A percentile compares a stretch with the other conserved stretches of the same genome.
phyloP scores from a whole-genome alignment of 495 filamentous ascomycete species.

The Penicillium bovifimosum region DNA sequence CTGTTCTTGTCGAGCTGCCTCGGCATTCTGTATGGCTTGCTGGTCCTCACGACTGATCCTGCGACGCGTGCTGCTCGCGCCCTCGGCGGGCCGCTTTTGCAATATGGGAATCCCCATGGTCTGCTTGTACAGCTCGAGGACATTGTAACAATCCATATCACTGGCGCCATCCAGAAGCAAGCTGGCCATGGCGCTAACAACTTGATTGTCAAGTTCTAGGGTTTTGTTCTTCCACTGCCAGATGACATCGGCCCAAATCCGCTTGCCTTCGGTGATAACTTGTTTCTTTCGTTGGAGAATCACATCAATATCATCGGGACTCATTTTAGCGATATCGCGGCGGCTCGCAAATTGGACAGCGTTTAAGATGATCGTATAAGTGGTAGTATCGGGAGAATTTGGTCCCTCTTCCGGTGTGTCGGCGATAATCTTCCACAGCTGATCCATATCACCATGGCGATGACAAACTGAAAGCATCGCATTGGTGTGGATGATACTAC shows the following conservation, averaged over 20 bases:
- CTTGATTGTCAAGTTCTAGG: constrained; percentile 62
- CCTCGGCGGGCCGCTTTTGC: constrained; percentile 19
- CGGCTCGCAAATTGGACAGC: constrained; percentile 48
- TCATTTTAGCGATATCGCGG: constrained; percentile 20
- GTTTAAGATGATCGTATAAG: constrained; percentile 77
- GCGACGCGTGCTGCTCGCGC: constrained; percentile 3
- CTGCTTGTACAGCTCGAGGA: constrained; percentile 68
- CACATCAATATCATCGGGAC: constrained; percentile 30
- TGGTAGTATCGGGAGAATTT: constrained; percentile 58
- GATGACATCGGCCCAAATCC: constrained; percentile 76
- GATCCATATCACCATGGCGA: constrained; percentile 62
- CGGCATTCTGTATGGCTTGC: neutral
- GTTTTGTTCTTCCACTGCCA: constrained; percentile 64
- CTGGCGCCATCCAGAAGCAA: constrained; percentile 57
- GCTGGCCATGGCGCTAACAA: constrained; percentile 72
- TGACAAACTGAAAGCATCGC: constrained; percentile 77
- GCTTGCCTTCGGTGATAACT: constrained; percentile 53
- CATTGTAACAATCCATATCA: constrained; percentile 57
- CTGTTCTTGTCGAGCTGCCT: neutral
- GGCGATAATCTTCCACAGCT: constrained; percentile 63
- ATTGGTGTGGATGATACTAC: constrained; percentile 76
- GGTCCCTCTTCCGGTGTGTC: constrained; percentile 57
- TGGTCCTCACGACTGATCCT: constrained; percentile 5
- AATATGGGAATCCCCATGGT: constrained; percentile 63
- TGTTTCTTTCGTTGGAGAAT: constrained; percentile 27